Base-by-base conservation (phyloP, 208 protist genomes). In the Leishmania gerbilli region DNA sequence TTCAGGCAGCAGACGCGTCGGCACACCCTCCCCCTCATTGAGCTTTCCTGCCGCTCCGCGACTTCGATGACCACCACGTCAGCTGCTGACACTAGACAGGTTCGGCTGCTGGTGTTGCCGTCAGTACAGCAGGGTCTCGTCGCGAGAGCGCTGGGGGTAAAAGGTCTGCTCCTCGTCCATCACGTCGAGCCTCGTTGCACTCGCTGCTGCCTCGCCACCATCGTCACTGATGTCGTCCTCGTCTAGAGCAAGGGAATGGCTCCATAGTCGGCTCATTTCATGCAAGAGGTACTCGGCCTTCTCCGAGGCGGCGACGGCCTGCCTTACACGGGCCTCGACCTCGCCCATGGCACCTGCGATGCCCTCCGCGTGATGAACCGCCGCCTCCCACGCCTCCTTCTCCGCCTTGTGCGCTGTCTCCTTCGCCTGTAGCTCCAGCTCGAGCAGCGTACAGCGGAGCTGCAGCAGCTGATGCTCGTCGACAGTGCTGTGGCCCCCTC, bases 221-320 rank as follows among this genome's bases (percentile, higher is more conserved):
- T 84, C 76, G 65, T 80, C 76, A 37, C 56, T 77, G 45, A 69
- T 24, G 47, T 77, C 55, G 31, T 69, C 58, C 24, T 79, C 76
- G 9, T 79, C 76, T 3, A 84, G 76, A 24, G 76, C 76, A 37
- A 80, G 31, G 3, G 76, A 84, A 31, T 71, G 71, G 53, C 56
- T 75, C 75, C 81, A 84, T 45, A 84, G 55, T 17, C 76, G 81
- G 45, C 64, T 76, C 81, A 84, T 84, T 60, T 84, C 81, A 27
- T 76, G 76, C 51, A 84, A 51, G 19, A 84, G 68, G 4, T 53
- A 45, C 17, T 34, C 55, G 51, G 77, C 68, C 72, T 69, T 79
- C 65, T 65, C 76, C 21, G 76, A 84, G 31, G 56, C 76, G 8
- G 68, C 68, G 47, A 19, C 56, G 7, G 65, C 74, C 74, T 80